These are phyloP conservation scores for Sideroxylon spinosum DNA, from an alignment of 179 eudicot species.

Conservation along the genomic window DNA sequence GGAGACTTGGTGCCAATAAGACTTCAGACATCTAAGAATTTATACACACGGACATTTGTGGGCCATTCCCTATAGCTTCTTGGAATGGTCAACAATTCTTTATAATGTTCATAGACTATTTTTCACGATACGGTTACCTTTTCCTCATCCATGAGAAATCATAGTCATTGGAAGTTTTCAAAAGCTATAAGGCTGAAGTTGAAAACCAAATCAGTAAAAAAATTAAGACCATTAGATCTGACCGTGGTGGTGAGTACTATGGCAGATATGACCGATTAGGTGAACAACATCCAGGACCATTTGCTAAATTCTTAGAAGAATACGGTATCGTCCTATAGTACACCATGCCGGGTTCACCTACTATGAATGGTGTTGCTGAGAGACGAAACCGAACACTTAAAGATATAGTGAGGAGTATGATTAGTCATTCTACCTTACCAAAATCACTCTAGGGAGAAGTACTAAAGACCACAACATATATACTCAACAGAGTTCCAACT, in stretches of 20 bases:
- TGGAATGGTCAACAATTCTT: conserved; percentile 12
- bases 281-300: conserved; percentile 4
- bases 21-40: too few relatives aligned
- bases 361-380: background rate
- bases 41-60: too few relatives aligned
- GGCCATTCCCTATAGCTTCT: too few relatives aligned
- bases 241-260: conserved; percentile 1
- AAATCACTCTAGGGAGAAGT: too few relatives aligned
- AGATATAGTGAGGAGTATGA: too few relatives aligned
- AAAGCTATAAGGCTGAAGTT: background rate
- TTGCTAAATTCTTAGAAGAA: conserved; percentile 3
- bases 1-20: too few relatives aligned
- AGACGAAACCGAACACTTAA: conserved; percentile 5
- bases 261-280: conserved; percentile 8
- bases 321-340: background rate
- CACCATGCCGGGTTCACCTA: conserved; percentile 6
- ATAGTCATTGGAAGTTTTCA: background rate
- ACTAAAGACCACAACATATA: background rate
- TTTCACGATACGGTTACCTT: background rate
- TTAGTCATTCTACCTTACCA: too few relatives aligned
- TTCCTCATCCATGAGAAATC: background rate
- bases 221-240: background rate
- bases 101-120: background rate
- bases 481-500: background rate
- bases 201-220: background rate